These are phyloP conservation scores for Paramecium bursaria DNA, from an alignment of 73 alveolate genomes.

Conservation along the genomic window DNA sequence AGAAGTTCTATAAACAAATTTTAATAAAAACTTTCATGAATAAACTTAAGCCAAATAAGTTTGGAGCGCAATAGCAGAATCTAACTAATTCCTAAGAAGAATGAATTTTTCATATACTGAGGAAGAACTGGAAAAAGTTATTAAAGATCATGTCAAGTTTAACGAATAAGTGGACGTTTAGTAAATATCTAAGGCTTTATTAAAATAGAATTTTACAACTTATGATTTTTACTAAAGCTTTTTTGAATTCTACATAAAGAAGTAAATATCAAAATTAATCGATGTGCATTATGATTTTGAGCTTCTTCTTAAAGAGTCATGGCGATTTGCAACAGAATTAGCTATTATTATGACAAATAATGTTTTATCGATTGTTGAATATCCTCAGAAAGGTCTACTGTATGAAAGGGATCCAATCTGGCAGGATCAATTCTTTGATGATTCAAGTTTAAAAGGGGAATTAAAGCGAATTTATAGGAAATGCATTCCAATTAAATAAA, in stretches of 20 bases:
- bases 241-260: neutral
- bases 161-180: no score
- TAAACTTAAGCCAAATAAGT: neutral
- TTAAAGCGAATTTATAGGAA: neutral
- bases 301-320: neutral
- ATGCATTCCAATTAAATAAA: conserved; percentile 1
- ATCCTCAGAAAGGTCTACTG: neutral
- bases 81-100: neutral
- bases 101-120: neutral
- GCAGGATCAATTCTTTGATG: conserved; percentile 14
- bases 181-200: neutral
- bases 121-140: neutral
- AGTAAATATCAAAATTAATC: neutral
- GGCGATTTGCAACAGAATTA: neutral
- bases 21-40: neutral
- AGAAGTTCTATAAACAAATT: neutral
- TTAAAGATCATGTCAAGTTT: neutral
- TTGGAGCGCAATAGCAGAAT: neutral
- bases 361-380: neutral
- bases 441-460: conserved; percentile 15
- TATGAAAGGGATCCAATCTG: neutral
- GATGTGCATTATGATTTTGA: neutral
- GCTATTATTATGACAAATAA: neutral
- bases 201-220: conserved; percentile 9
- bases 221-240: conserved; percentile 22